A percentile compares a stretch with the other conserved stretches of the same genome.
These are phyloP conservation scores for Thuidium tamariscinum DNA, from an alignment of 225 moss, liverwort and hornwort species.

Conservation along the genomic window DNA sequence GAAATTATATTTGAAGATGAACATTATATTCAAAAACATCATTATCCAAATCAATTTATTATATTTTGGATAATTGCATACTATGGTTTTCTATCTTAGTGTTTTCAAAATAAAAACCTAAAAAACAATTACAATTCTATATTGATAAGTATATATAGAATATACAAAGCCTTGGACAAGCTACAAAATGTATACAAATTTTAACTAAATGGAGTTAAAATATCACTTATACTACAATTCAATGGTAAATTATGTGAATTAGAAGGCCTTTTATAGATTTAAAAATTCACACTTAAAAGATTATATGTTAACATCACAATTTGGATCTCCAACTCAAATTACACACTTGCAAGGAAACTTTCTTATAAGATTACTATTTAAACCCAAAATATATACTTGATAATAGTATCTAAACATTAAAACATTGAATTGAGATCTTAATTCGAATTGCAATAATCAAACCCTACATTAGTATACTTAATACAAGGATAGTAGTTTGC, in stretches of 20 bases:
- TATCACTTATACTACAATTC: neutral
- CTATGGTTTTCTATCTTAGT: no score
- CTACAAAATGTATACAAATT: no score
- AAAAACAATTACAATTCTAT: no score
- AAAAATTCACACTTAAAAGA: neutral
- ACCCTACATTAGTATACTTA: no score
- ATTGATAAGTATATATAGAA: no score
- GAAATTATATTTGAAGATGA: no score
- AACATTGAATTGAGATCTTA: neutral
- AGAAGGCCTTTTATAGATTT: neutral
- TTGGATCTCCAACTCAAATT: neutral
- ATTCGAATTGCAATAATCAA: neutral
- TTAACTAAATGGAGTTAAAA: neutral
- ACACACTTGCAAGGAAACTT: neutral
- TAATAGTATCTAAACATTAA: neutral
- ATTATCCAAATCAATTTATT: no score
- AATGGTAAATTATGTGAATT: accelerated
- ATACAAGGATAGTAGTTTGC: no score
- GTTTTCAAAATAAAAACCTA: neutral
- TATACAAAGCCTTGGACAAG: no score
- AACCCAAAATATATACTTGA: accelerated
- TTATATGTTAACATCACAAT: neutral
- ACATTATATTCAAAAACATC: no score
- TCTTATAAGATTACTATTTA: neutral
- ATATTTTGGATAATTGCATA: no score